Conservation (phyloP, 805 yeast species). For the Yarrowia sp. region DNA sequence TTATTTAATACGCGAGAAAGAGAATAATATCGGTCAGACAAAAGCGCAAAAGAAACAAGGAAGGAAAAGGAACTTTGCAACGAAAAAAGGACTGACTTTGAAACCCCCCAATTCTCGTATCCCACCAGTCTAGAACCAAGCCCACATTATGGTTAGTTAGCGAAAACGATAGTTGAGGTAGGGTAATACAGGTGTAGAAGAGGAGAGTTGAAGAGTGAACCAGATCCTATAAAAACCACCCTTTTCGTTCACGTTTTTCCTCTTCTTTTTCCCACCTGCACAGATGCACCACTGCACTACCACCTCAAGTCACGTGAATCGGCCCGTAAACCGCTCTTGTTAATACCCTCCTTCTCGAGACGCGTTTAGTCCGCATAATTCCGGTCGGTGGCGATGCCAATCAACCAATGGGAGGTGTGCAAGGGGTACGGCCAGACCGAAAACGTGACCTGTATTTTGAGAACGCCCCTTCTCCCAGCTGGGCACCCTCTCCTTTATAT, state of each 20-base stretch:
- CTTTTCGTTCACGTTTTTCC: neutral
- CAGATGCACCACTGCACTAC: neutral
- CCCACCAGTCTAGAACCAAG: neutral
- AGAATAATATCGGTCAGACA: neutral
- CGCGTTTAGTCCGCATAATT: constrained; percentile 13
- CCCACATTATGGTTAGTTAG: neutral
- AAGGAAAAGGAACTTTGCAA: too few species aligned
- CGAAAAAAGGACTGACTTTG: too few species aligned
- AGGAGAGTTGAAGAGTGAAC: too few species aligned
- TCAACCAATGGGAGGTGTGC: neutral
- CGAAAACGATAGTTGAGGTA: neutral
- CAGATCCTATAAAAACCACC: too few species aligned
- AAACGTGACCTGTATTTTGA: neutral
- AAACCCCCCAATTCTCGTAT: too few species aligned
- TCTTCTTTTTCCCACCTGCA: too few species aligned
- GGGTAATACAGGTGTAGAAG: neutral
- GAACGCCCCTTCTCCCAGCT: neutral
- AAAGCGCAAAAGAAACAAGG: too few species aligned
- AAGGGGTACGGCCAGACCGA: neutral
- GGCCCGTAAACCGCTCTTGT: neutral
- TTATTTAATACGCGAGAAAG: neutral
- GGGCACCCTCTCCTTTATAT: neutral
- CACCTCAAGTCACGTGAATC: neutral
- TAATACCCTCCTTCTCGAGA: neutral
- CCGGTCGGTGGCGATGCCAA: constrained; percentile 20